Percentiles rank a stretch among this genome's conserved stretches.
Conservation (phyloP, 176 grass and related monocot species). For the Rhynchospora pubera region DNA sequence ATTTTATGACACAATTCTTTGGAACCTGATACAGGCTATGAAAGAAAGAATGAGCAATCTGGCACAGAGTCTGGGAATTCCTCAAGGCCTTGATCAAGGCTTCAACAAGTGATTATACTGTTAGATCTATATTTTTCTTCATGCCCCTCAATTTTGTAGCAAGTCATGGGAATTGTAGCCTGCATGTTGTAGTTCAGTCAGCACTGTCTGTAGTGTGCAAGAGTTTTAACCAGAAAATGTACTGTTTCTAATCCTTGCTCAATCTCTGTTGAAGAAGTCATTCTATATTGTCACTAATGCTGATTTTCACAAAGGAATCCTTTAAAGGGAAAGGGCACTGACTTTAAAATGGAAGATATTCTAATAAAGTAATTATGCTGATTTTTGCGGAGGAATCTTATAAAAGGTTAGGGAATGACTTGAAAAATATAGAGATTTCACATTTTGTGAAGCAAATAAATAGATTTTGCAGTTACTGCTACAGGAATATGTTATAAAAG, state of each 20-base stretch:
- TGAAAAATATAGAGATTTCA: neutral
- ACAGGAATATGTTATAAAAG: neutral
- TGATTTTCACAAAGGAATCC: neutral
- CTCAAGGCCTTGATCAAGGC: constrained; percentile 52
- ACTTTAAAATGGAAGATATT: neutral
- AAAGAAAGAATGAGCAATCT: constrained; percentile 97
- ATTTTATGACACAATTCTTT: neutral
- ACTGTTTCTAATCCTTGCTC: neutral
- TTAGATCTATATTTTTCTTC: neutral
- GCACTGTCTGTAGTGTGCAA: neutral
- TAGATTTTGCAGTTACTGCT: neutral
- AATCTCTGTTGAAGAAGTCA: neutral
- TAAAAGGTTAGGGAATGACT: neutral
- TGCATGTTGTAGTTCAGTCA: neutral
- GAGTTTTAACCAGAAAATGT: neutral
- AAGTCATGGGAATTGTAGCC: neutral
- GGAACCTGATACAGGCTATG: constrained; percentile 53
- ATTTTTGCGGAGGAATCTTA: neutral
- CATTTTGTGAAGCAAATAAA: neutral
- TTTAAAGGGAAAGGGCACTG: neutral
- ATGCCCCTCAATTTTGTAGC: constrained; percentile 7
- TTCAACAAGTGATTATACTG: constrained; percentile 30
- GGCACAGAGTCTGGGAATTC: constrained; percentile 90
- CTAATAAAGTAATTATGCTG: neutral
- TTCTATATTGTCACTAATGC: neutral